Percentiles rank a stretch among this genome's conserved stretches.
Evolutionary conservation across 805 yeast genomes (phyloP).

Genomic region (Myxozyma kluyveri): DNA sequence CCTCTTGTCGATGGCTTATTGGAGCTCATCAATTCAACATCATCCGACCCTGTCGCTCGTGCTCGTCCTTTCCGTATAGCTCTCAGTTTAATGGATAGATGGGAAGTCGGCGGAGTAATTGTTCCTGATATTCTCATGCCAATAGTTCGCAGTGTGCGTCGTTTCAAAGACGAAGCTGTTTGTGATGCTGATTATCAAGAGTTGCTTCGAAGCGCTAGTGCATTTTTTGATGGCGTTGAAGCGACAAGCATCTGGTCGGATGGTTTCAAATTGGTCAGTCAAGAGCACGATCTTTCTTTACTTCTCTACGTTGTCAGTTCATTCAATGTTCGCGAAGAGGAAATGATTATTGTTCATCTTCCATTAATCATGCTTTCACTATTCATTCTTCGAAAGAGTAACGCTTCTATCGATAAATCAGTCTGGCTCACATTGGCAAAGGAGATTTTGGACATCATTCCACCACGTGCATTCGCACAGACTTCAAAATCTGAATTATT

Average conservation of each 20-base stretch:
- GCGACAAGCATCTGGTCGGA: constrained; percentile 74
- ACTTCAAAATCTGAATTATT: constrained; percentile 43
- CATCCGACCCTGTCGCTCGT: constrained; percentile 37
- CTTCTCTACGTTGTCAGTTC: constrained; percentile 58
- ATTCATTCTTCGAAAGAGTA: constrained; percentile 14
- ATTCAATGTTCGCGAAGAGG: constrained; percentile 83
- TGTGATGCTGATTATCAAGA: constrained; percentile 42
- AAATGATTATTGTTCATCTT: constrained; percentile 70
- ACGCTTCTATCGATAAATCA: constrained; percentile 16
- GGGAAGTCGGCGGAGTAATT: constrained; percentile 84
- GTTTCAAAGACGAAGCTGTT: constrained; percentile 33
- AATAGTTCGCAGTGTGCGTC: constrained; percentile 51
- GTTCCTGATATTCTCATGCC: constrained; percentile 71
- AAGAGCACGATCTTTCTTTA: constrained; percentile 43
- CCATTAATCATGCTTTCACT: constrained; percentile 60
- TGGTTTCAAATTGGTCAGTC: constrained; percentile 45
- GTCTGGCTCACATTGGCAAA: constrained; percentile 45
- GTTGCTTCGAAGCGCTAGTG: constrained; percentile 56
- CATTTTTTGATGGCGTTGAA: constrained; percentile 85
- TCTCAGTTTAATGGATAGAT: constrained; percentile 77
- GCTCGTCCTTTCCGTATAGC: constrained; percentile 62
- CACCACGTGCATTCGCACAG: constrained; percentile 62
- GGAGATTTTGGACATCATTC: constrained; percentile 52
- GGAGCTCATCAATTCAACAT: constrained; percentile 41
- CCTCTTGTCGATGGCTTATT: constrained; percentile 54